phyloP scores from a whole-genome alignment of 805 yeast species.

The Ogataea kodamae region DNA sequence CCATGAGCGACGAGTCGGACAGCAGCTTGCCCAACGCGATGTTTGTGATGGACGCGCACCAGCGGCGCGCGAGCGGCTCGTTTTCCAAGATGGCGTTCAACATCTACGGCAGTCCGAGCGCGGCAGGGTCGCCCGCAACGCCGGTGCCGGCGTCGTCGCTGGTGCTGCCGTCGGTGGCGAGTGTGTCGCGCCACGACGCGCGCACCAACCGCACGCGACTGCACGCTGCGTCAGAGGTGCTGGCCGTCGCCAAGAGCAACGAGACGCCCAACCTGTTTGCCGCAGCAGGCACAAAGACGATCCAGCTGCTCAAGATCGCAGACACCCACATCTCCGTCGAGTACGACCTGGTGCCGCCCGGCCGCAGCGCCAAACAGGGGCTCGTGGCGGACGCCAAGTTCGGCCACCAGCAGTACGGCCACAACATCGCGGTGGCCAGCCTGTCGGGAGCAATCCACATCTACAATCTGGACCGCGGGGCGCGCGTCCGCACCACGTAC shows the following conservation, averaged over 20 bases:
- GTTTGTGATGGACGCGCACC: constrained; percentile 20
- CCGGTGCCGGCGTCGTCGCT: constrained; percentile 23
- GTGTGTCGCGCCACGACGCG: constrained; percentile 24
- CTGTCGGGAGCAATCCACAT: constrained; percentile 46
- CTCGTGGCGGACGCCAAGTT: constrained; percentile 41
- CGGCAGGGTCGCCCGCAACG: constrained; percentile 13
- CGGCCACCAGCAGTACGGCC: constrained; percentile 39
- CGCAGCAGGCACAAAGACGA: constrained; percentile 40
- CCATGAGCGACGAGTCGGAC: constrained; percentile 12
- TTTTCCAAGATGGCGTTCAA: constrained; percentile 58
- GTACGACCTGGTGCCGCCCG: constrained; percentile 34
- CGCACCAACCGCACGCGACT: constrained; percentile 27
- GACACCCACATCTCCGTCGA: constrained; percentile 30
- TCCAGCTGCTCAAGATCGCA: constrained; percentile 38
- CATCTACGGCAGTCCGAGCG: constrained; percentile 42
- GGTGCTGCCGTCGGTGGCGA: constrained; percentile 19
- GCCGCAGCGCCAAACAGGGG: constrained; percentile 36
- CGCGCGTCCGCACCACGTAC: constrained; percentile 29
- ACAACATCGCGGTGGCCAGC: constrained; percentile 41
- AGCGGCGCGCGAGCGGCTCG: constrained; percentile 30
- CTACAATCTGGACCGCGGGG: constrained; percentile 30
- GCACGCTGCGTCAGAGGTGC: constrained; percentile 34
- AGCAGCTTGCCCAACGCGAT: constrained; percentile 24
- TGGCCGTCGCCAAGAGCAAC: constrained; percentile 32
- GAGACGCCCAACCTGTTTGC: constrained; percentile 36